Evolutionary conservation across 768 basidiomycete species (phyloP), one percentile per base, ranked within the genome.

Genomic region (Zangia roseola): DNA sequence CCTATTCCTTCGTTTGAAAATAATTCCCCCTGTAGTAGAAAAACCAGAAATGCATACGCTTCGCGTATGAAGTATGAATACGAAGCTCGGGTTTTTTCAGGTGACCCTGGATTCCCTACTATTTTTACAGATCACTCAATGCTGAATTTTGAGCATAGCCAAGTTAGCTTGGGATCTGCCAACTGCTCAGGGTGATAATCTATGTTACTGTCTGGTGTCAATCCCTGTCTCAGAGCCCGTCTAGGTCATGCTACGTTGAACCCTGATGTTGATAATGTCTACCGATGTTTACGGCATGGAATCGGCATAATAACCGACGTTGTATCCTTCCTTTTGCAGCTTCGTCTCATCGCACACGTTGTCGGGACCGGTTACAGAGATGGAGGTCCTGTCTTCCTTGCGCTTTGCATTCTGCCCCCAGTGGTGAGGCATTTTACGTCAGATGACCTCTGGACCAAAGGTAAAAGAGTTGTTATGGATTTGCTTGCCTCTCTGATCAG

Each of bases 251-350:
- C 34, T 17, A 5, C 16, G 6, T 45, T 45, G 13, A 35, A 12
- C 5, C 8, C 34, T 9, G 25, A 58, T 5, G 5, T 45, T 7
- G 34, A 28, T 0, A 25, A 19, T 19, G 48, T 63, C 7, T 53
- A 50, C 28, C 1, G 0, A 10, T 63, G 56, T 26, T 36, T 64
- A 14, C 52, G 52, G 14, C 30, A 17, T 30, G 48, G 49, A 1
- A 34, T 58, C 24, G 20, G n/a, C 6, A 25, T 66, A 4, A 23
- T 45, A 33, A 53, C 52, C 25, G 13, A 40, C 4, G 16, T 17
- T 12, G 16, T 57, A 24, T 66, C 64, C 21, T 47, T 58, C 23
- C 21, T 63, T 30, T 48, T 64, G 28, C 63, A 64, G 16, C 49
- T 63, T n/a, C 61, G 40, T 6, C 36, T 64, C 31, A 47, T 66